Evolutionary conservation across 208 protist genomes (phyloP).

Genomic region (Zelonia costaricensis): DNA sequence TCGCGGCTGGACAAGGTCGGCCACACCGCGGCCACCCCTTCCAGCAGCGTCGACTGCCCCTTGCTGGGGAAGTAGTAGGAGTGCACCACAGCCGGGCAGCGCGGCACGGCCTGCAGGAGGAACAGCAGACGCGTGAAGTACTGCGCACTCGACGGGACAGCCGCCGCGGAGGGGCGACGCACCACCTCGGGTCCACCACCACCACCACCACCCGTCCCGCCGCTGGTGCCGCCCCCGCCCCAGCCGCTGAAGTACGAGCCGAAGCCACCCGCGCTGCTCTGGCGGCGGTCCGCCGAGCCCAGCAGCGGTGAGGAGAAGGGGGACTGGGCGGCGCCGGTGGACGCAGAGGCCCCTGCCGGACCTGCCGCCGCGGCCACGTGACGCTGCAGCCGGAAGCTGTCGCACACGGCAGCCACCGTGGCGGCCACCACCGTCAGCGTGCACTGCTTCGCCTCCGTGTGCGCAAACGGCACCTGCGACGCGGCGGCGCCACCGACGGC

Average conservation of each 20-base stretch:
- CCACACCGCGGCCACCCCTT: slow-evolving; percentile 53
- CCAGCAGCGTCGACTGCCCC: slow-evolving; percentile 60
- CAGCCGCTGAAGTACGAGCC: slow-evolving; percentile 19
- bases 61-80: slow-evolving; percentile 74
- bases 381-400: slow-evolving; percentile 46
- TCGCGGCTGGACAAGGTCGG: slow-evolving; percentile 40
- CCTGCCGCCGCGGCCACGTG: slow-evolving; percentile 5
- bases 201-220: not conserved
- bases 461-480: slow-evolving; percentile 4
- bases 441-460: slow-evolving; percentile 49
- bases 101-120: slow-evolving; percentile 19
- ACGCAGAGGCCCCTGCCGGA: not conserved
- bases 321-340: not conserved
- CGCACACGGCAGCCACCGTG: slow-evolving; percentile 49
- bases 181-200: not conserved
- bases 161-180: not conserved
- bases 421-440: slow-evolving; percentile 47
- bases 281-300: not conserved
- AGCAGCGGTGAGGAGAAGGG: too few relatives aligned
- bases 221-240: not conserved
- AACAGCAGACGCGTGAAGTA: slow-evolving; percentile 25
- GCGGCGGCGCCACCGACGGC: not conserved
- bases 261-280: slow-evolving; percentile 2
- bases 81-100: slow-evolving; percentile 30
- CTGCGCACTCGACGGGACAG: not conserved